Evolutionary conservation across 2,329 filamentous ascomycete species (phyloP).

Genomic region (Coniella vitis): DNA sequence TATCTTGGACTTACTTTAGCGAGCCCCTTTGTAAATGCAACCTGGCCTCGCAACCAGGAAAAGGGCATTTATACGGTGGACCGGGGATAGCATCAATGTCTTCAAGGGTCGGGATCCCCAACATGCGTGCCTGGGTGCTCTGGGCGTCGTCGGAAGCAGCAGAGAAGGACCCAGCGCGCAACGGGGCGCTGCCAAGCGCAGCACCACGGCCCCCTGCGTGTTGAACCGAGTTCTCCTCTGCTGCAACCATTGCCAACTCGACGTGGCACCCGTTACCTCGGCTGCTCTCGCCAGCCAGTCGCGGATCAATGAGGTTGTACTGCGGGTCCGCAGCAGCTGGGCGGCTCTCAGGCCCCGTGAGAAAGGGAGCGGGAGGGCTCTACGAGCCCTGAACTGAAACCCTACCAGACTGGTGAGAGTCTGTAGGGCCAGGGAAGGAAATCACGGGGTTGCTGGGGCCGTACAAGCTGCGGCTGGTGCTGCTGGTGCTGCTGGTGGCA

Average conservation of each 20-base stretch:
- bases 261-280: not conserved
- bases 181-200: too few species aligned
- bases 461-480: not conserved
- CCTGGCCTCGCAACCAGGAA: not conserved
- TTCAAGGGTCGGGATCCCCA: not conserved
- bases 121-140: too few species aligned
- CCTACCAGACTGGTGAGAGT: not conserved
- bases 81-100: not conserved
- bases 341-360: not conserved
- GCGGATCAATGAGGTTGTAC: not conserved
- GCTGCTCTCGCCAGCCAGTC: not conserved
- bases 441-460: not conserved
- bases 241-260: not conserved
- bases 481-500: not conserved
- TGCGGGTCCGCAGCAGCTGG: not conserved
- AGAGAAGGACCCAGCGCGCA: too few species aligned
- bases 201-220: too few species aligned
- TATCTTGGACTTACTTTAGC: not conserved
- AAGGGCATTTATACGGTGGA: conserved; percentile 1
- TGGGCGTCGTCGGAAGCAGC: not conserved
- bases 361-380: conserved; percentile 1
- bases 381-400: conserved; percentile 7
- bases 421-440: conserved; percentile 3
- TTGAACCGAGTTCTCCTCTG: too few species aligned
- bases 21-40: not conserved